phyloP scores from a whole-genome alignment of 768 basidiomycete genomes.

The Exidia glandulosa region DNA sequence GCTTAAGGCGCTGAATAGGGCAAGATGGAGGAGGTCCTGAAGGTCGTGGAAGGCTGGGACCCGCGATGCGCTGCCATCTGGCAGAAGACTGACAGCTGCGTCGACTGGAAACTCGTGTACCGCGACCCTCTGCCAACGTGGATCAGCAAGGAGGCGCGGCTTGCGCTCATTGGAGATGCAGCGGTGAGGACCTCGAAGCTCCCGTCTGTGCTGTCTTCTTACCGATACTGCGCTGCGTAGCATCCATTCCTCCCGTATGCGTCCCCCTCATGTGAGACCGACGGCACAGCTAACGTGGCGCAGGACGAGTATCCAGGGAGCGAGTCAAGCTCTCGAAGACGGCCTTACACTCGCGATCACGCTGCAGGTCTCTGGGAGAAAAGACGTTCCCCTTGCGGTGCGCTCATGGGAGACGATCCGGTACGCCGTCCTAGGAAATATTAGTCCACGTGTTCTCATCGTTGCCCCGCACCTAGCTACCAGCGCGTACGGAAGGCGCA shows the following conservation, averaged over 20 bases:
- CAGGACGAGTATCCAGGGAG: conserved; percentile 16
- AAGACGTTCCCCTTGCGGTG: conserved; percentile 8
- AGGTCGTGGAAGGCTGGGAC: conserved; percentile 15
- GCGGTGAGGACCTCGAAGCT: conserved; percentile 3
- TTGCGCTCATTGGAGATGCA: conserved; percentile 18
- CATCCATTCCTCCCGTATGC: conserved; percentile 20
- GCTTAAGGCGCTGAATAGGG: background rate
- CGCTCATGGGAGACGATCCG: conserved; percentile 12
- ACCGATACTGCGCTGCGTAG: background rate
- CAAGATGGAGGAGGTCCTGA: conserved; percentile 13
- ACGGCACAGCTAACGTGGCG: background rate
- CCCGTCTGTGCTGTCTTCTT: background rate
- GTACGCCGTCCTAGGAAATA: background rate
- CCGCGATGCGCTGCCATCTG: conserved; percentile 15
- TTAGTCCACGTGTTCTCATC: background rate
- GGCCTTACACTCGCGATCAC: conserved; percentile 13
- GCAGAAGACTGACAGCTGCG: conserved; percentile 13
- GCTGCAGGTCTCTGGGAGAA: conserved; percentile 12
- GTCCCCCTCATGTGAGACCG: background rate
- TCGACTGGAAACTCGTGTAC: conserved; percentile 19
- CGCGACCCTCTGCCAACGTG: conserved; percentile 17
- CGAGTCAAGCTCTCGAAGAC: conserved; percentile 15
- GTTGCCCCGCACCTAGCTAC: conserved; percentile 8
- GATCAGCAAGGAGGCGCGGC: conserved; percentile 12
- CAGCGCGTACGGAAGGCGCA: conserved; percentile 14